Evolutionary conservation across 2,329 filamentous ascomycete genomes (phyloP).

Genomic region (Scorias spongiosa): DNA sequence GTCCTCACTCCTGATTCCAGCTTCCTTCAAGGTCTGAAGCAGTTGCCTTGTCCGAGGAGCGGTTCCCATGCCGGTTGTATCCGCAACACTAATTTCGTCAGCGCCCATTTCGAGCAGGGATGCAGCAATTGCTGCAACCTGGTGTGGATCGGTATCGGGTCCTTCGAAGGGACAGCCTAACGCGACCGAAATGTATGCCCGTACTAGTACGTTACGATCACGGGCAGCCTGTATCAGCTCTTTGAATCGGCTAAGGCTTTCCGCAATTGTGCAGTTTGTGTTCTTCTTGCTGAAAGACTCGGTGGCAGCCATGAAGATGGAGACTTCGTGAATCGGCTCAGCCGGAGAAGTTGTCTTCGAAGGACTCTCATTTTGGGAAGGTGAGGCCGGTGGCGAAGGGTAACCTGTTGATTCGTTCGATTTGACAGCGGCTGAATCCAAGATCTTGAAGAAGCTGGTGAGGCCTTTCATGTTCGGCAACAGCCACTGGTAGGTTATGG

Average conservation of each 20-base stretch:
- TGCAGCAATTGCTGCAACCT: slow-evolving; percentile 47
- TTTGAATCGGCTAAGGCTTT: slow-evolving; percentile 54
- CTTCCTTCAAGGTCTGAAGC: slow-evolving; percentile 47
- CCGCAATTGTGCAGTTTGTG: slow-evolving; percentile 64
- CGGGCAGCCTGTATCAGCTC: slow-evolving; percentile 57
- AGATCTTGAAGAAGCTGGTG: slow-evolving; percentile 43
- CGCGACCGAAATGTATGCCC: slow-evolving; percentile 69
- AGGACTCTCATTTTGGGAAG: slow-evolving; percentile 42
- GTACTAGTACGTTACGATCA: slow-evolving; percentile 48
- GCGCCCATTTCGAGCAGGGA: slow-evolving; percentile 67
- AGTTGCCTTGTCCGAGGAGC: slow-evolving; percentile 52
- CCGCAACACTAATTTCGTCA: slow-evolving; percentile 78
- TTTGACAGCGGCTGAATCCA: slow-evolving; percentile 24
- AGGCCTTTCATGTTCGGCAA: slow-evolving; percentile 64
- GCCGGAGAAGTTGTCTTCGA: neutral
- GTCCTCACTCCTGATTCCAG: slow-evolving; percentile 53
- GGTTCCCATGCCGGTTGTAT: slow-evolving; percentile 84
- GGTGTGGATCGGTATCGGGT: slow-evolving; percentile 42
- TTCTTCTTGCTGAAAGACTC: slow-evolving; percentile 70
- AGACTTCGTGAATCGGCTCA: slow-evolving; percentile 44
- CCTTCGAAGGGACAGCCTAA: slow-evolving; percentile 66
- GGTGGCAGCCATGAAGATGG: slow-evolving; percentile 69
- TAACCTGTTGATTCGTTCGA: slow-evolving; percentile 28
- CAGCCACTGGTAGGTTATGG: slow-evolving; percentile 64
- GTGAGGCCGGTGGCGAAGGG: slow-evolving; percentile 23